Percentiles rank a stretch among this genome's conserved stretches.
Evolutionary conservation across 2,329 filamentous ascomycete genomes (phyloP).

Genomic region (Ceratocystis diversiconidia): DNA sequence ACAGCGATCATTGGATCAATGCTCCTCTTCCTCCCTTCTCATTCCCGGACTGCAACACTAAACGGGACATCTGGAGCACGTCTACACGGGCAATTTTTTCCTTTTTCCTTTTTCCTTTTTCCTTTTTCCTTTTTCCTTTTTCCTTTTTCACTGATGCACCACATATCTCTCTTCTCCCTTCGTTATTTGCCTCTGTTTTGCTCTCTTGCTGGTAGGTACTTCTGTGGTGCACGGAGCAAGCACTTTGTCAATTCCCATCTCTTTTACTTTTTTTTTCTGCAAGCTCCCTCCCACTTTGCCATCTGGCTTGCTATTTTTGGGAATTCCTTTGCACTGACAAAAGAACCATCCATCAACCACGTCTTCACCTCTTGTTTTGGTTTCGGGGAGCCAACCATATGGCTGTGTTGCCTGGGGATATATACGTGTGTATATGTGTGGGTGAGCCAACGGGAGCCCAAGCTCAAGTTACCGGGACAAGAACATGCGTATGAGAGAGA

Average conservation of each 20-base stretch:
- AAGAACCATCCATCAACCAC: not conserved
- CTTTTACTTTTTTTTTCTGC: not conserved
- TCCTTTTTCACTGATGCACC: no score
- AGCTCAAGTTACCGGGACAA: not conserved
- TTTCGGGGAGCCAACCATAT: not conserved
- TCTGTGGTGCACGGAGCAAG: constrained; percentile 5
- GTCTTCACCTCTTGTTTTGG: not conserved
- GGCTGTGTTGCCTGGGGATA: no score
- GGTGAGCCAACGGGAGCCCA: not conserved
- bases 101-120: not conserved
- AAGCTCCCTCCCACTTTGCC: not conserved
- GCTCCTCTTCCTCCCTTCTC: not conserved
- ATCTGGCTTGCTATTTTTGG: not conserved
- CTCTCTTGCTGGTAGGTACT: constrained; percentile 2
- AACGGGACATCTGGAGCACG: not conserved
- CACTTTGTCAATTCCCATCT: not conserved
- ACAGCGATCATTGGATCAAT: constrained; percentile 5
- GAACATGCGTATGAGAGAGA: not conserved
- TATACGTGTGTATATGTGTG: not conserved
- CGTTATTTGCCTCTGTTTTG: not conserved
- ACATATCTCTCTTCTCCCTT: not conserved
- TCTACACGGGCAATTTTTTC: not conserved
- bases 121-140: not conserved
- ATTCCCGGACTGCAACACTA: not conserved
- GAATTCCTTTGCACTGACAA: not conserved